Evolutionary conservation across 805 yeast genomes (phyloP), one percentile per base, ranked within the genome.

Genomic region (Dipodascopsis uninucleata): DNA sequence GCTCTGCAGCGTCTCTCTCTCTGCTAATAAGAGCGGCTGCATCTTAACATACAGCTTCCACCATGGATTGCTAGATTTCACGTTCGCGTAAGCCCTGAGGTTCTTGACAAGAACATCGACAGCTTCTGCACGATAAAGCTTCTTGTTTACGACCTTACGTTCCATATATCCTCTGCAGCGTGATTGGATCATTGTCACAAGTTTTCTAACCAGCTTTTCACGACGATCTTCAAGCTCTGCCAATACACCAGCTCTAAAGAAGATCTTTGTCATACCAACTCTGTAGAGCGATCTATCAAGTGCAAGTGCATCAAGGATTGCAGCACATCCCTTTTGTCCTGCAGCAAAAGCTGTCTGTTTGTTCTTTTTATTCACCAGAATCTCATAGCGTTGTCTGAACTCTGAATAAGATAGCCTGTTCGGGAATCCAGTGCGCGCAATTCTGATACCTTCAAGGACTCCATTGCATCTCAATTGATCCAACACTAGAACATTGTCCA

Each of bases 351-450:
- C 65, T 40, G 36, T 28, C 10, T 20, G 22, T 20, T 14, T 25
- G 12, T 25, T 21, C 21, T 21, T 26, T n/a, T 24, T 17, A 2
- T 43, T 68, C 5, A 79, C 72, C 21, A 93, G 68, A n/a, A 89
- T 76, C 24, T 76, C 76, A 62, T 93, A 93, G 42, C 96, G 74
- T 29, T 70, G 72, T 40, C 75, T 77, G 66, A 93, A 93, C 37
- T 86, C 90, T 35, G 80, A 77, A 64, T 89, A 90, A 23, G 81
- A 77, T 61, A 90, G 78, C 54, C 96, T 77, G 64, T 93, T 93
- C 4, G 99, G 99, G 64, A 83, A 93, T 1, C 99, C 99, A 6
- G 96, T 87, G 53, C 99, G 76, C 0, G 97, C 96, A 48, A 93
- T 93, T 64, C 98, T 76, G 24, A 93, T 93, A 50, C 99, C 99